Base-by-base conservation (phyloP, 371 early-diverging fungal genomes). In the Apophysomyces ossiformis region DNA sequence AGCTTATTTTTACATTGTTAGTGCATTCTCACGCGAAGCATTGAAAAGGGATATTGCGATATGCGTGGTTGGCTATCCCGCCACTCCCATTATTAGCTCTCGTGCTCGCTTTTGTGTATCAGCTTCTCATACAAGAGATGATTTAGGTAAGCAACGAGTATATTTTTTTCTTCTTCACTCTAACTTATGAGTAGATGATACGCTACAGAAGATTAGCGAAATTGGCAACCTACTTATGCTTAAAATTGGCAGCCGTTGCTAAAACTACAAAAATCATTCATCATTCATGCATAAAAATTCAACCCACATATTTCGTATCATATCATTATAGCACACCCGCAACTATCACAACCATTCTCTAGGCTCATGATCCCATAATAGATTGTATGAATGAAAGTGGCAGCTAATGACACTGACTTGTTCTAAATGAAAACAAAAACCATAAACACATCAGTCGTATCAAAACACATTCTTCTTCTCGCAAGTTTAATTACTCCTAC, bases 31-130 rank as follows among this genome's bases (percentile, higher is more conserved):
- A 39, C 86, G 99, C 26, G 93, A 96, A 75, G 90, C 94, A 72
- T 84, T 98, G 41, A 86, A 90, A 68, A 89, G 97, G 39, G 95
- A 94, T 56, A 87, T 99, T 67, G 99, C 99, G 7, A 95, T 98
- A 18, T 99, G 99, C 6, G 99, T 99, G 1, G 99, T 99, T 5
- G 98, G 97, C 16, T 99, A 98, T 83, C 99, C 99, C 0, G 97
- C 97, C 2, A 98, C 98, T 0, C 96, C 99, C n/a, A 95, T 99
- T 61, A 95, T 99, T 57, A 92, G 95, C 16, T 93, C 95, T 6
- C 87, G 99, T 54, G 99, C 96, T 38, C 85, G 99, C 50, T 96
- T 99, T 89, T 99, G 99, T 80, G 75, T 99, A 43, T 94, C 95
- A 15, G 93, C 98, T 6, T 88, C 97, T 9, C 99, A 99, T 77